These are phyloP conservation scores for Debaryomyces subglobosus DNA, from an alignment of 1,139 yeast species.

Conservation along the genomic window DNA sequence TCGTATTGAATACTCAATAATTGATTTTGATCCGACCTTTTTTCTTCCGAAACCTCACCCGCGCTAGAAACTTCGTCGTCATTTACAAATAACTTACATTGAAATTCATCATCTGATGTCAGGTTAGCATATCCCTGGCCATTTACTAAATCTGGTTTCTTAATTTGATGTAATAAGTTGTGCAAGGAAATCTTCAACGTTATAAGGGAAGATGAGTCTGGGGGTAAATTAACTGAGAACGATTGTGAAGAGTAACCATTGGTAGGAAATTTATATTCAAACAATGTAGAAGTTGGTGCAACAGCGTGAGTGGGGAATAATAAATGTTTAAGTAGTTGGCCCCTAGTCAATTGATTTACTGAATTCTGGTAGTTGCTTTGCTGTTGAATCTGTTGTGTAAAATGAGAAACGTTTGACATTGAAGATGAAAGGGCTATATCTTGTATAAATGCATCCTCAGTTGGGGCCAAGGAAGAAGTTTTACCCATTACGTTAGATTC, in stretches of 20 bases:
- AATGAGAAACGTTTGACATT: conserved; percentile 28
- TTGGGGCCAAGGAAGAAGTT: conserved; percentile 27
- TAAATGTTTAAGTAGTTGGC: conserved; percentile 32
- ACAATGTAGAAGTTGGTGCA: conserved; percentile 31
- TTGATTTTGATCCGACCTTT: conserved; percentile 15
- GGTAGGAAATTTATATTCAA: conserved; percentile 51
- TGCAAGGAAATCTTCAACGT: conserved; percentile 50
- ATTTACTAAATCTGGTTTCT: conserved; percentile 33
- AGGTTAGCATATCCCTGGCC: conserved; percentile 33
- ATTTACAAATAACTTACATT: conserved; percentile 48
- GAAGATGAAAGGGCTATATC: conserved; percentile 43
- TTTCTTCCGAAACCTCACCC: conserved; percentile 42
- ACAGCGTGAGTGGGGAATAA: conserved; percentile 39
- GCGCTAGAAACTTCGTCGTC: conserved; percentile 50
- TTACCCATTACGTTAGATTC: conserved; percentile 33
- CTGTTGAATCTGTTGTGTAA: conserved; percentile 32
- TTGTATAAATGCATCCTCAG: conserved; percentile 37
- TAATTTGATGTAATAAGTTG: conserved; percentile 39
- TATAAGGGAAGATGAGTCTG: conserved; percentile 46
- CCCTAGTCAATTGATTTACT: conserved; percentile 20
- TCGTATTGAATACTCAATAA: conserved; percentile 48
- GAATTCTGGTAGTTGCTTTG: conserved; percentile 21
- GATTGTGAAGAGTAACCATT: conserved; percentile 47
- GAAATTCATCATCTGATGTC: conserved; percentile 44
- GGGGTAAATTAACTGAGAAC: conserved; percentile 47